These are phyloP conservation scores for Vanrija humicola DNA, from an alignment of 1,284 basidiomycete species.

Conservation along the genomic window DNA sequence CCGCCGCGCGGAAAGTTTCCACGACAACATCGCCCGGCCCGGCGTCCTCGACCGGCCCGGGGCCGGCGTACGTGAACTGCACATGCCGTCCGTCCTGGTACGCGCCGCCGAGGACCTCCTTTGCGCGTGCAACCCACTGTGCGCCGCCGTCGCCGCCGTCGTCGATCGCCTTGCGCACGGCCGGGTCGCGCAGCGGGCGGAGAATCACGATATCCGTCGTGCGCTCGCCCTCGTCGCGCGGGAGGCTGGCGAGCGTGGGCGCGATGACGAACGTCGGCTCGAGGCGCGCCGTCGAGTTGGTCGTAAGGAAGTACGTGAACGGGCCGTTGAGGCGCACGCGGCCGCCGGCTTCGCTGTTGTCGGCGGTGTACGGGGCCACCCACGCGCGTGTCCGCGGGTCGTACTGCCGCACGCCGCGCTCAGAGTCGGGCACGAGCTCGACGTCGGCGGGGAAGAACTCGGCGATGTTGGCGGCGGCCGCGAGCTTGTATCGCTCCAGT, in stretches of 20 bases:
- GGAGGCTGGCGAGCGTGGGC: constrained; percentile 54
- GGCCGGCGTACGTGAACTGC: constrained; percentile 55
- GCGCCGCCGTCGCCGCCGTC: constrained; percentile 3
- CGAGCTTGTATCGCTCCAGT: constrained; percentile 79
- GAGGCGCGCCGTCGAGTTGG: constrained; percentile 74
- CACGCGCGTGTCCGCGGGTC: constrained; percentile 55
- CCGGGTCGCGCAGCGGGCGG: constrained; percentile 70
- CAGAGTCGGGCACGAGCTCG: constrained; percentile 49
- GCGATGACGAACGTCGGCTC: constrained; percentile 75
- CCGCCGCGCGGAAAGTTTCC: constrained; percentile 74
- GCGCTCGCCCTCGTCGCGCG: constrained; percentile 26
- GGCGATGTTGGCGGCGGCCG: constrained; percentile 68
- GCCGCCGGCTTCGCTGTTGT: neutral
- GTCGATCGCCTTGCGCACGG: constrained; percentile 31
- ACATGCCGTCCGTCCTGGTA: constrained; percentile 72
- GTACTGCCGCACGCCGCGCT: constrained; percentile 52
- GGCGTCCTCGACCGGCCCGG: neutral
- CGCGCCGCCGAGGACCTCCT: constrained; percentile 59
- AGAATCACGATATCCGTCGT: constrained; percentile 76
- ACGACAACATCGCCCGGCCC: constrained; percentile 58
- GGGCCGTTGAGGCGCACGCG: constrained; percentile 59
- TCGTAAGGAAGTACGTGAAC: constrained; percentile 79
- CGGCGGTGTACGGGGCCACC: constrained; percentile 48
- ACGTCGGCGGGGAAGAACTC: constrained; percentile 68
- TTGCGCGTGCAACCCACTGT: constrained; percentile 31